Conservation (phyloP, 225 moss, liverwort and hornwort genomes). For the Thuidium tamariscinum region DNA sequence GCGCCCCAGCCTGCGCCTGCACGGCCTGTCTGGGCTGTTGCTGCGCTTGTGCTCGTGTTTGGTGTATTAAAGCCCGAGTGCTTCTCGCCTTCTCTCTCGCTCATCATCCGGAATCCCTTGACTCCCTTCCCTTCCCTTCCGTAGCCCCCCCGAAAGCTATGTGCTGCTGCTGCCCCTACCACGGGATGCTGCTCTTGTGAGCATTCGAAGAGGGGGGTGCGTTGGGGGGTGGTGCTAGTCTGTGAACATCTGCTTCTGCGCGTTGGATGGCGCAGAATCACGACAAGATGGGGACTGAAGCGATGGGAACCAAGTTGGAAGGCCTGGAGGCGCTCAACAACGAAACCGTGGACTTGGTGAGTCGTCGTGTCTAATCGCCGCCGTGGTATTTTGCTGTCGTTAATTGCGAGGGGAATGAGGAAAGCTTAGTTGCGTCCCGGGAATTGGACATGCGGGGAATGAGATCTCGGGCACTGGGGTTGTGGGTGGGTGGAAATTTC, state of each 20-base stretch:
- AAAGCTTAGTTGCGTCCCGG: neutral
- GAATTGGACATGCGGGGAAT: neutral
- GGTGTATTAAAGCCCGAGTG: neutral
- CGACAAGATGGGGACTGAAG: neutral
- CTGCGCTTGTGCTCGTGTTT: neutral
- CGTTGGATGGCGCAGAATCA: slow-evolving; percentile 8
- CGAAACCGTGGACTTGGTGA: slow-evolving; percentile 35
- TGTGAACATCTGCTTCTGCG: neutral
- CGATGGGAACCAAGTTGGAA: neutral
- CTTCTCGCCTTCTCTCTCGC: neutral
- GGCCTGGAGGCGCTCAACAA: slow-evolving; percentile 31
- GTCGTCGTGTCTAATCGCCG: neutral
- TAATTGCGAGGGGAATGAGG: neutral
- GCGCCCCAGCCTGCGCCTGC: neutral
- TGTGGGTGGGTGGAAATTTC: neutral
- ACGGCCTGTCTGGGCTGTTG: neutral
- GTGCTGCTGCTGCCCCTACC: neutral
- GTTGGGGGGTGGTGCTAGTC: neutral
- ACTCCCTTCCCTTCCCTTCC: neutral
- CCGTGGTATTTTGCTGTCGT: neutral
- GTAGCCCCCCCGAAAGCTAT: neutral
- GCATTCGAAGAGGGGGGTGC: neutral
- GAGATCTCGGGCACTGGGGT: neutral
- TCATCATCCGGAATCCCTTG: neutral
- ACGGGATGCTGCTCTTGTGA: neutral